Evolutionary conservation across 2,329 filamentous ascomycete genomes (phyloP).

Genomic region (Aspergillus ruber): DNA sequence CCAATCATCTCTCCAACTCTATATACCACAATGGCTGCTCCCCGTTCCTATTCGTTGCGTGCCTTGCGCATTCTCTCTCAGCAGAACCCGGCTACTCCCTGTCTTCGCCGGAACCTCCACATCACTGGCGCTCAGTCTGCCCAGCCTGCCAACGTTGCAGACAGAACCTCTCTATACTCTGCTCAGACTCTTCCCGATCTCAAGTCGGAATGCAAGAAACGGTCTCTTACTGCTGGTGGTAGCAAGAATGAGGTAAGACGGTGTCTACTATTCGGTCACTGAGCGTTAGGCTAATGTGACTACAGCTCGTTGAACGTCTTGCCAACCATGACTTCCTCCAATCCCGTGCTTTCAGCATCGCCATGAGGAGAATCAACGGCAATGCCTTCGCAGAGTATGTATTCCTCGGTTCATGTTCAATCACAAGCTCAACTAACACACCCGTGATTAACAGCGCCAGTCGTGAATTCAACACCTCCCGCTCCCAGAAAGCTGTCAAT

Average conservation of each 20-base stretch:
- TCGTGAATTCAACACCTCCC: constrained; percentile 58
- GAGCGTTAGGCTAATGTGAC: constrained; percentile 4
- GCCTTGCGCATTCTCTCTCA: constrained; percentile 39
- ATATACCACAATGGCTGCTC: constrained; percentile 37
- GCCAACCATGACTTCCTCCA: constrained; percentile 48
- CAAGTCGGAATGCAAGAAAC: constrained; percentile 45
- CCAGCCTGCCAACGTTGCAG: constrained; percentile 43
- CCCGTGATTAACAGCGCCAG: constrained; percentile 41
- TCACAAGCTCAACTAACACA: constrained; percentile 10
- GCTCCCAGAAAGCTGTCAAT: constrained; percentile 49
- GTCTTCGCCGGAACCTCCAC: constrained; percentile 46
- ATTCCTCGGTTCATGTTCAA: background rate
- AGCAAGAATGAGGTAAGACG: constrained; percentile 44
- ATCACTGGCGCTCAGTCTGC: constrained; percentile 57
- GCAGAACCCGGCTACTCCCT: constrained; percentile 26
- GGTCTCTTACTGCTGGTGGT: constrained; percentile 42
- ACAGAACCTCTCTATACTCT: constrained; percentile 46
- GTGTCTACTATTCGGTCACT: background rate
- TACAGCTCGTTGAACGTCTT: constrained; percentile 46
- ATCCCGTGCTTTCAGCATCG: constrained; percentile 50
- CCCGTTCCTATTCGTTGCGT: constrained; percentile 40
- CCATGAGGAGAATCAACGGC: constrained; percentile 44
- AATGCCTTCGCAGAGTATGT: constrained; percentile 35
- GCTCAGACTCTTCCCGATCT: constrained; percentile 48
- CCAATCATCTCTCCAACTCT: background rate